These are phyloP conservation scores for Camellia sinensis DNA, from an alignment of 148 eudicot genomes.

Conservation along the genomic window DNA sequence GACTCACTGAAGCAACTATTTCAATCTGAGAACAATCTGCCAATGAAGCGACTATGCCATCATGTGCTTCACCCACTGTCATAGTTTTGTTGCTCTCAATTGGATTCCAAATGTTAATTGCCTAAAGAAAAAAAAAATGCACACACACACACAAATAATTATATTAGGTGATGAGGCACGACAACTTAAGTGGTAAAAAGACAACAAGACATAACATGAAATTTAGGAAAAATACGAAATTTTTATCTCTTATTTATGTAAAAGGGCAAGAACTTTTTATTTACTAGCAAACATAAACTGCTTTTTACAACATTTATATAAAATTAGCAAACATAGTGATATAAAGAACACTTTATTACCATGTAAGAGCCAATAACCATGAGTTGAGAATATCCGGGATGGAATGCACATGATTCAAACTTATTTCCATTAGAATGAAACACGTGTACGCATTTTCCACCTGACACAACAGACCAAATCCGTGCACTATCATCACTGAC, in stretches of 20 bases:
- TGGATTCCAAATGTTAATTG: conserved; percentile 44
- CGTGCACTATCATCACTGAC: conserved; percentile 41
- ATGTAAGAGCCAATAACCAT: conserved; percentile 42
- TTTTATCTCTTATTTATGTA: too few species aligned
- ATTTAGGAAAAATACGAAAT: too few species aligned
- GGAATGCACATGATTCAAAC: conserved; percentile 46
- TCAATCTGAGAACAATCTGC: conserved; percentile 33
- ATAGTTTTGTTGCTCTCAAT: conserved; percentile 20
- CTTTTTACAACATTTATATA: neutral
- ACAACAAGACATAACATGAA: too few species aligned
- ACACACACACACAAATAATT: neutral
- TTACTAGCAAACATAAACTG: too few species aligned
- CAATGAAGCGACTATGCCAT: conserved; percentile 28
- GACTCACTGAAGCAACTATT: conserved; percentile 47
- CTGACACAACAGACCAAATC: conserved; percentile 40
- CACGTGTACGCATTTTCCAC: conserved; percentile 35
- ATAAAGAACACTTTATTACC: conserved; percentile 27
- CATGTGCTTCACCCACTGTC: conserved; percentile 28
- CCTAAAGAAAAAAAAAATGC: too few species aligned
- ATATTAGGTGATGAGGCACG: neutral
- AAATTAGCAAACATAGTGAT: neutral
- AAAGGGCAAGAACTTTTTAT: too few species aligned
- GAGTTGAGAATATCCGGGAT: conserved; percentile 29
- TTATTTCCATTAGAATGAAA: conserved; percentile 32
- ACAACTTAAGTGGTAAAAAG: too few species aligned